Percentiles rank a stretch among this genome's conserved stretches.
Conservation (phyloP, 2,329 filamentous ascomycete species). For the Fusarium dimerum region DNA sequence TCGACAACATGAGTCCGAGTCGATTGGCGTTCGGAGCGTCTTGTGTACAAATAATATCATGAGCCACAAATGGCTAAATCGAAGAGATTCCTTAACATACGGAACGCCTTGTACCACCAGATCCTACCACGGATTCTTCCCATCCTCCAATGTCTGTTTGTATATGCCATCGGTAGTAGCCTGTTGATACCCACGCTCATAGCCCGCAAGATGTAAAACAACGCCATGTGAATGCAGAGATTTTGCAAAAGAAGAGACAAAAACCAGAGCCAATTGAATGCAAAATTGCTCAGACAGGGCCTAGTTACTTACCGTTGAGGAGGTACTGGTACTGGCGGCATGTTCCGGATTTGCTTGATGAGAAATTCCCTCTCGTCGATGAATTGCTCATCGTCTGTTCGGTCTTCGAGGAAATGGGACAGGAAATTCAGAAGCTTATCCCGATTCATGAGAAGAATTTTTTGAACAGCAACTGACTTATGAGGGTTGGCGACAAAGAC, state of each 20-base stretch:
- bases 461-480: slow-evolving; percentile 94
- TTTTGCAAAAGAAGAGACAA: slow-evolving; percentile 3
- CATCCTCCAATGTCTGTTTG: neutral
- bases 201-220: neutral
- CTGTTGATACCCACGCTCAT: neutral
- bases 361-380: slow-evolving; percentile 97
- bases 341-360: slow-evolving; percentile 85
- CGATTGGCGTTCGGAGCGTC: slow-evolving; percentile 28
- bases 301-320: slow-evolving; percentile 43
- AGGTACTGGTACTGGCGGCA: slow-evolving; percentile 59
- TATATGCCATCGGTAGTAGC: neutral
- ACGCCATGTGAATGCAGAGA: slow-evolving; percentile 1
- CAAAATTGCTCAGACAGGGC: neutral
- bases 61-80: slow-evolving; percentile 16
- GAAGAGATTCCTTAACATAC: slow-evolving; percentile 10
- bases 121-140: neutral
- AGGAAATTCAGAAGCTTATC: slow-evolving; percentile 88
- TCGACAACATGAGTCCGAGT: slow-evolving; percentile 20
- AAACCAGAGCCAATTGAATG: neutral
- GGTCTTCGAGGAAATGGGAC: slow-evolving; percentile 87
- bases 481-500: slow-evolving; percentile 98
- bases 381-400: slow-evolving; percentile 97
- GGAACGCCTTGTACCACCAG: slow-evolving; percentile 7
- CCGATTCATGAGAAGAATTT: slow-evolving; percentile 94
- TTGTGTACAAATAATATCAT: slow-evolving; percentile 30